Percentiles rank a stretch among this genome's conserved stretches.
Evolutionary conservation across 1,284 basidiomycete genomes (phyloP).

Genomic region (Pterulicium gracile): DNA sequence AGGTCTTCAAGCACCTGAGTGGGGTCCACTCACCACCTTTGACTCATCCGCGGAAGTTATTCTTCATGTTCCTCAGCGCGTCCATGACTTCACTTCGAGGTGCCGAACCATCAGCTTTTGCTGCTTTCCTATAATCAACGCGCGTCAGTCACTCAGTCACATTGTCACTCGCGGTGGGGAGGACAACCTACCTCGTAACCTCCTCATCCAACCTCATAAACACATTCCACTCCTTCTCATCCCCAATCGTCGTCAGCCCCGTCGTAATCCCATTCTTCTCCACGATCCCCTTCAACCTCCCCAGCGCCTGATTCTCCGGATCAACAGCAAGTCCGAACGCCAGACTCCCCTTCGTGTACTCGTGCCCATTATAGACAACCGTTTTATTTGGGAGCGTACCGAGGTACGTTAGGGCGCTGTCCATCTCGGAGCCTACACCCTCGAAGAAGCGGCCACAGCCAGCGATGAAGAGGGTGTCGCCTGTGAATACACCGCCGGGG

Average conservation of each 20-base stretch:
- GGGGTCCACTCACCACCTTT: constrained; percentile 1
- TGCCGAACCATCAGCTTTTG: constrained; percentile 30
- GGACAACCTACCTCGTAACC: neutral
- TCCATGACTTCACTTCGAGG: constrained; percentile 58
- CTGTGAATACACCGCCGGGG: constrained; percentile 82
- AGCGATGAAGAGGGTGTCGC: constrained; percentile 91
- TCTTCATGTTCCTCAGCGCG: constrained; percentile 75
- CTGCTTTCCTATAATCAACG: constrained; percentile 29
- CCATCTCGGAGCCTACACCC: constrained; percentile 82
- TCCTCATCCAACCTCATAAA: constrained; percentile 41
- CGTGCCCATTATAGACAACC: constrained; percentile 85
- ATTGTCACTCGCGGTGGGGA: too few species aligned
- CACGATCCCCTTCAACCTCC: constrained; percentile 42
- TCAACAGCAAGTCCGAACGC: constrained; percentile 61
- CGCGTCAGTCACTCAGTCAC: too few species aligned
- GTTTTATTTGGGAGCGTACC: constrained; percentile 73
- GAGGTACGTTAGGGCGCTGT: constrained; percentile 66
- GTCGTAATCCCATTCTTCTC: constrained; percentile 48
- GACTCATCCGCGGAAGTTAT: constrained; percentile 50
- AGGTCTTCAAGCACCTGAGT: neutral
- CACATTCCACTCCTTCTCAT: constrained; percentile 82
- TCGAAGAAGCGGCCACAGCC: constrained; percentile 98
- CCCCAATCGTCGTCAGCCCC: constrained; percentile 73
- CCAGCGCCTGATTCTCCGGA: constrained; percentile 47
- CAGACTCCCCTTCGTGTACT: constrained; percentile 71